Conservation (phyloP, 1,284 basidiomycete species). For the Cutaneotrichosporon sp. region DNA sequence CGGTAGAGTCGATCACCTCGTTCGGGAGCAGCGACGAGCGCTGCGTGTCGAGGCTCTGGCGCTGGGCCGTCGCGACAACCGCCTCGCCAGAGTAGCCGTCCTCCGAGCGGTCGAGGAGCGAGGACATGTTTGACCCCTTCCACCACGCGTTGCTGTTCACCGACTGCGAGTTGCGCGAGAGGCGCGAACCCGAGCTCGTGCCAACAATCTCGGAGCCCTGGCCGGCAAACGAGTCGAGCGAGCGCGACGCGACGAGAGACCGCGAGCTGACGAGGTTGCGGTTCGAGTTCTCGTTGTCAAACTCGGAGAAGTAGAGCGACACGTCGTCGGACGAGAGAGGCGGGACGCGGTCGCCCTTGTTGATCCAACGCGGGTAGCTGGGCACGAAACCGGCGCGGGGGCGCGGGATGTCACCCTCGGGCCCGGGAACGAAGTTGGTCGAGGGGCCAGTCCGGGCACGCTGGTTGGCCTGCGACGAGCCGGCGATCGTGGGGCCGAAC, state of each 20-base stretch:
- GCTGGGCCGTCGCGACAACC: slow-evolving; percentile 42
- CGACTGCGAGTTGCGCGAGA: slow-evolving; percentile 4
- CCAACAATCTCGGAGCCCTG: slow-evolving; percentile 17
- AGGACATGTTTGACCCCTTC: slow-evolving; percentile 2
- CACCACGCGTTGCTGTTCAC: slow-evolving; percentile 1
- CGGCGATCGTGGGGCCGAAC: background rate
- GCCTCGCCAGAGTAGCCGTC: slow-evolving; percentile 25
- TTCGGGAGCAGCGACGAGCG: slow-evolving; percentile 28
- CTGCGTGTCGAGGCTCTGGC: slow-evolving; percentile 45
- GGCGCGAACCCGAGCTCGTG: background rate
- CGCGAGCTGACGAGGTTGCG: background rate
- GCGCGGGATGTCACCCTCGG: slow-evolving; percentile 22
- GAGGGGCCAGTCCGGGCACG: background rate
- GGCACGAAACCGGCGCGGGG: slow-evolving; percentile 51
- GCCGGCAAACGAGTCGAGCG: slow-evolving; percentile 23
- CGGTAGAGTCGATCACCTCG: slow-evolving; percentile 22
- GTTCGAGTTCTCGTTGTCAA: slow-evolving; percentile 3
- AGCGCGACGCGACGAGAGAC: slow-evolving; percentile 8
- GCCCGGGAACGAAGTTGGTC: background rate
- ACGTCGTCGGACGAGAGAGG: slow-evolving; percentile 43
- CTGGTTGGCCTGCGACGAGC: background rate
- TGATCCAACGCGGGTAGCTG: slow-evolving; percentile 46
- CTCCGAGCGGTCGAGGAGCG: slow-evolving; percentile 1
- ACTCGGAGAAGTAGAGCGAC: slow-evolving; percentile 23
- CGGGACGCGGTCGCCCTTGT: slow-evolving; percentile 12